Evolutionary conservation across 2,329 filamentous ascomycete genomes (phyloP).

Genomic region (Aspergillus novofumigatus): DNA sequence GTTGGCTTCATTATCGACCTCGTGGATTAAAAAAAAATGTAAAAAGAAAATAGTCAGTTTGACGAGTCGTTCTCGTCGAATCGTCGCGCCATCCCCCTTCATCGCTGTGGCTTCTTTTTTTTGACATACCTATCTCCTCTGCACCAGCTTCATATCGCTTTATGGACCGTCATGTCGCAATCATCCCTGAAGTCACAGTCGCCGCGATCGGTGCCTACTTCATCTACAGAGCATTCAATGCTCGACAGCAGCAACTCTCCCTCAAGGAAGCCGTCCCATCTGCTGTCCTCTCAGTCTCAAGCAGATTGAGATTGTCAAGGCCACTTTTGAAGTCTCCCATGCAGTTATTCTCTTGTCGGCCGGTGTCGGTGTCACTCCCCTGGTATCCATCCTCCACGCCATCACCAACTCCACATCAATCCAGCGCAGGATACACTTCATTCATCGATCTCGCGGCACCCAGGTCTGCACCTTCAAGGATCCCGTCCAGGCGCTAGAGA

Average conservation of each 20-base stretch:
- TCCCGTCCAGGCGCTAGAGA: slow-evolving; percentile 46
- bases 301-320: slow-evolving; percentile 63
- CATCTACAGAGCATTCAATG: background rate
- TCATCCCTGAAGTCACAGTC: background rate
- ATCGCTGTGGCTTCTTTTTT: too few relatives aligned
- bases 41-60: too few relatives aligned
- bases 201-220: background rate
- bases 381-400: slow-evolving; percentile 59
- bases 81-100: too few relatives aligned
- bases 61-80: background rate
- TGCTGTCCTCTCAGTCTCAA: slow-evolving; percentile 50
- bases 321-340: slow-evolving; percentile 53
- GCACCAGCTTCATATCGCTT: background rate
- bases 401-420: slow-evolving; percentile 37
- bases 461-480: slow-evolving; percentile 50
- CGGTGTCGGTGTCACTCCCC: slow-evolving; percentile 57
- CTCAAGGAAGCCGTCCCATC: background rate
- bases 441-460: slow-evolving; percentile 53
- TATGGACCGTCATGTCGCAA: background rate
- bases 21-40: too few relatives aligned
- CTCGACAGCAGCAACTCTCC: background rate
- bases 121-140: background rate
- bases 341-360: slow-evolving; percentile 61
- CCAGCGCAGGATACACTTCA: slow-evolving; percentile 53
- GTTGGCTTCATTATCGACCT: background rate